phyloP scores from a whole-genome alignment of 2,329 filamentous ascomycete species.

The Bipolaris zeicola region DNA sequence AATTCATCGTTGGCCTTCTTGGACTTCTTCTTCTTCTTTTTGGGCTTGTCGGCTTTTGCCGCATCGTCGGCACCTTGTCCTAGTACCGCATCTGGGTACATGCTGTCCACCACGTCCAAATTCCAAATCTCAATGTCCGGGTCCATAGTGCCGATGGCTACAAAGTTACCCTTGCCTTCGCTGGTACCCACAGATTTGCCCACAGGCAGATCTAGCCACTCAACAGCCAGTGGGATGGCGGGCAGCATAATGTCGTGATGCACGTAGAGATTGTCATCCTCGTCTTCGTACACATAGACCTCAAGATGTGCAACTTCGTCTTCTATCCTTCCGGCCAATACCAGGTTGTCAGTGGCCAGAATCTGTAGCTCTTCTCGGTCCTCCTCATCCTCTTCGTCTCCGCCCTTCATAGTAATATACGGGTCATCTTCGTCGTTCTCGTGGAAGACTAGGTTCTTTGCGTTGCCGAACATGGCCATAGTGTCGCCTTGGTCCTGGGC shows the following conservation, averaged over 20 bases:
- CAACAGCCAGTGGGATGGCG: slow-evolving; percentile 90
- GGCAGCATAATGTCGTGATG: slow-evolving; percentile 99
- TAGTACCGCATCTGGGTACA: slow-evolving; percentile 97
- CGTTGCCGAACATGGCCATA: slow-evolving; percentile 93
- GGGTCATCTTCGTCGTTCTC: slow-evolving; percentile 93
- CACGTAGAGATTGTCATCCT: slow-evolving; percentile 94
- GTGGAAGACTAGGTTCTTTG: slow-evolving; percentile 92
- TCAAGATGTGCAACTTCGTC: slow-evolving; percentile 96
- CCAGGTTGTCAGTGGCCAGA: slow-evolving; percentile 86
- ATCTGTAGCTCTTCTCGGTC: slow-evolving; percentile 95
- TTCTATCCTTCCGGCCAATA: slow-evolving; percentile 91
- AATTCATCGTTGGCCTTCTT: slow-evolving; percentile 89
- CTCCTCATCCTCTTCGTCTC: slow-evolving; percentile 75
- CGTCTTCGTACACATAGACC: slow-evolving; percentile 96
- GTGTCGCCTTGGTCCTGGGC: slow-evolving; percentile 72
- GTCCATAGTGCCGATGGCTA: slow-evolving; percentile 95
- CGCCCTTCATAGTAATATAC: slow-evolving; percentile 85
- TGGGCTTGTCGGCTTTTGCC: slow-evolving; percentile 64
- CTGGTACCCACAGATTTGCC: slow-evolving; percentile 62
- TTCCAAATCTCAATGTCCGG: slow-evolving; percentile 99
- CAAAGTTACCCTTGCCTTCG: slow-evolving; percentile 81
- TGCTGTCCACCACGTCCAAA: slow-evolving; percentile 91
- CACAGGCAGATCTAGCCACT: slow-evolving; percentile 94
- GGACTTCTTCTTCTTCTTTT: slow-evolving; percentile 88
- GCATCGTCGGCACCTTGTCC: slow-evolving; percentile 66